phyloP scores from a whole-genome alignment of 169 alveolate species.

The Plasmodium vinckei region DNA sequence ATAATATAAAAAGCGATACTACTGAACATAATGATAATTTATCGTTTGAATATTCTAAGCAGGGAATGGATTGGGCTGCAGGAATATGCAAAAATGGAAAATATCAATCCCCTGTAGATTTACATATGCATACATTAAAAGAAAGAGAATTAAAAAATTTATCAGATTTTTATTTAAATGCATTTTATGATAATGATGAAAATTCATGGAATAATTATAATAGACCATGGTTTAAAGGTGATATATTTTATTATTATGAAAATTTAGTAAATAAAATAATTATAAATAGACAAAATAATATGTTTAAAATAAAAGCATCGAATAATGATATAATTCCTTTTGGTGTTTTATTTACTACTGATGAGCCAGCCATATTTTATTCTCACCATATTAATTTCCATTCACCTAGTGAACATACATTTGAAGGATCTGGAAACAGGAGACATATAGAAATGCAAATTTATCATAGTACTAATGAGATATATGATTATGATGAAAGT shows the following conservation, averaged over 20 bases:
- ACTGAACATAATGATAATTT: constrained; percentile 19
- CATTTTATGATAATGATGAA: constrained; percentile 74
- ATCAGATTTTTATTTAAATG: constrained; percentile 78
- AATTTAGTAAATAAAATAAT: constrained; percentile 79
- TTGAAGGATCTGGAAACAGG: constrained; percentile 89
- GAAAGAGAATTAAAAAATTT: constrained; percentile 78
- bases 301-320: constrained; percentile 83
- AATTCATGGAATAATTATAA: constrained; percentile 28
- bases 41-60: constrained; percentile 81
- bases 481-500: constrained; percentile 34
- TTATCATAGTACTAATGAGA: constrained; percentile 87
- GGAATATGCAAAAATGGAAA: constrained; percentile 84
- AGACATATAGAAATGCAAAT: constrained; percentile 90
- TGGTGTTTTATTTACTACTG: constrained; percentile 89
- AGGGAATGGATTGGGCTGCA: constrained; percentile 87
- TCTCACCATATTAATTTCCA: constrained; percentile 89
- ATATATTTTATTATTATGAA: constrained; percentile 85
- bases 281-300: constrained; percentile 83
- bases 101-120: constrained; percentile 89
- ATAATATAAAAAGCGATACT: neutral
- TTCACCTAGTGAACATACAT: constrained; percentile 91
- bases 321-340: constrained; percentile 82
- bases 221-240: constrained; percentile 87
- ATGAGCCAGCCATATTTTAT: constrained; percentile 83
- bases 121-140: constrained; percentile 83